A percentile compares a stretch with the other conserved stretches of the same genome.
Evolutionary conservation across 2,329 filamentous ascomycete genomes (phyloP).

Genomic region (Pseudofabraea citricarpa): DNA sequence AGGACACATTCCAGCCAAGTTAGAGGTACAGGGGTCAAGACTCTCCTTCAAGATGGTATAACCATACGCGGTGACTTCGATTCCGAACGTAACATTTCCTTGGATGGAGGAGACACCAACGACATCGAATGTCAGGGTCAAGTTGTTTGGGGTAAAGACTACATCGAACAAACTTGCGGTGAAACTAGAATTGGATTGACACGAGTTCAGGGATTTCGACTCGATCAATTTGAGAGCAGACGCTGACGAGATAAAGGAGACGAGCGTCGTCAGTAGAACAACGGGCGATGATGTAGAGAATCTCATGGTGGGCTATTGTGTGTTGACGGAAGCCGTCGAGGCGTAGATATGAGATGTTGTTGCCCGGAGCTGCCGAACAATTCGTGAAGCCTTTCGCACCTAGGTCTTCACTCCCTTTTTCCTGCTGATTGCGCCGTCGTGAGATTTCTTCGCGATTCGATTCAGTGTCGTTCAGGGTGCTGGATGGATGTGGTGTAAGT

Average conservation of each 20-base stretch:
- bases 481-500: constrained; percentile 1
- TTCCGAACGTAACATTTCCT: constrained; percentile 74
- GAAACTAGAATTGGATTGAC: constrained; percentile 79
- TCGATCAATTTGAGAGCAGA: constrained; percentile 42
- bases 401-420: constrained; percentile 1
- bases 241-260: constrained; percentile 20
- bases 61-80: constrained; percentile 78
- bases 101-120: constrained; percentile 79
- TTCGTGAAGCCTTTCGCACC: constrained; percentile 7
- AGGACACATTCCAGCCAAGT: constrained; percentile 75
- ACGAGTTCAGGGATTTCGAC: constrained; percentile 80
- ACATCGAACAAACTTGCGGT: constrained; percentile 87
- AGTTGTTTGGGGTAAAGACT: constrained; percentile 70
- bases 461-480: constrained; percentile 1
- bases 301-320: constrained; percentile 22
- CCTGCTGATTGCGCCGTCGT: background rate
- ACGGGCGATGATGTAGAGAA: constrained; percentile 21
- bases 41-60: constrained; percentile 63
- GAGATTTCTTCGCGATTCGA: constrained; percentile 4
- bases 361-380: constrained; percentile 16
- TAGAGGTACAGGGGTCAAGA: constrained; percentile 70
- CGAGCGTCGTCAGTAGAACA: constrained; percentile 21
- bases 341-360: constrained; percentile 9
- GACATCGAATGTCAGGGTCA: constrained; percentile 67
- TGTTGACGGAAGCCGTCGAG: constrained; percentile 19